A percentile compares a stretch with the other conserved stretches of the same genome.
phyloP scores from a whole-genome alignment of 129 eudicot genomes.

The Deinandra increscens region DNA sequence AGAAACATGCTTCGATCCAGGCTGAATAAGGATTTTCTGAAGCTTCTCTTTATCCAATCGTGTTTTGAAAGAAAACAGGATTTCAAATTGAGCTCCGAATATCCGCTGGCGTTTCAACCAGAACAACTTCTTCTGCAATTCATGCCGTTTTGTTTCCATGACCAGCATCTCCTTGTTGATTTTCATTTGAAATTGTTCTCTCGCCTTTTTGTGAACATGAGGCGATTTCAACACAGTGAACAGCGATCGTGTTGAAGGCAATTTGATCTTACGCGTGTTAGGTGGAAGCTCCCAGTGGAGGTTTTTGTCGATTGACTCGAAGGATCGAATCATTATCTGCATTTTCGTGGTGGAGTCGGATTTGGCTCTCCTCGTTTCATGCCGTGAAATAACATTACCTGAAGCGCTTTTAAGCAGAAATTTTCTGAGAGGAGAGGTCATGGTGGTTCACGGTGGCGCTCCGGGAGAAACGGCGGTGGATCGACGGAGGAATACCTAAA shows the following conservation, averaged over 20 bases:
- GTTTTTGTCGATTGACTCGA: conserved; percentile 34
- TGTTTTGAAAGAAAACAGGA: conserved; percentile 30
- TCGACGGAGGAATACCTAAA: neutral
- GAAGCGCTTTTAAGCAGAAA: conserved; percentile 14
- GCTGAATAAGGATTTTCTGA: conserved; percentile 6
- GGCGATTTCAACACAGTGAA: conserved; percentile 39
- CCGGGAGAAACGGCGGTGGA: neutral
- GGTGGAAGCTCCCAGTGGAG: conserved; percentile 41
- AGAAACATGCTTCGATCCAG: conserved; percentile 46
- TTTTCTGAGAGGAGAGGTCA: conserved; percentile 35
- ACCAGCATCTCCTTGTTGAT: conserved; percentile 34
- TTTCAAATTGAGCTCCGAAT: conserved; percentile 40
- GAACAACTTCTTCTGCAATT: conserved; percentile 32
- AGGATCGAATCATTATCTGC: conserved; percentile 34
- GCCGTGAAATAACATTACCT: conserved; percentile 6
- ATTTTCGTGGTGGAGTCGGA: conserved; percentile 30
- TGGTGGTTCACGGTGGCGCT: conserved; percentile 21
- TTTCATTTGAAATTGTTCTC: conserved; percentile 40
- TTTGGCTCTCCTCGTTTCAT: conserved; percentile 26
- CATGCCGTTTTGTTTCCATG: conserved; percentile 34
- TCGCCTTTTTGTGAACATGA: conserved; percentile 39
- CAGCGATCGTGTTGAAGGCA: conserved; percentile 29
- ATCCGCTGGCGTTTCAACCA: conserved; percentile 40
- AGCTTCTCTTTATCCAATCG: conserved; percentile 34
- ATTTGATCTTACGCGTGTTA: conserved; percentile 22